Conservation (phyloP, 441 rosid species). For the Mallotus repandus region DNA sequence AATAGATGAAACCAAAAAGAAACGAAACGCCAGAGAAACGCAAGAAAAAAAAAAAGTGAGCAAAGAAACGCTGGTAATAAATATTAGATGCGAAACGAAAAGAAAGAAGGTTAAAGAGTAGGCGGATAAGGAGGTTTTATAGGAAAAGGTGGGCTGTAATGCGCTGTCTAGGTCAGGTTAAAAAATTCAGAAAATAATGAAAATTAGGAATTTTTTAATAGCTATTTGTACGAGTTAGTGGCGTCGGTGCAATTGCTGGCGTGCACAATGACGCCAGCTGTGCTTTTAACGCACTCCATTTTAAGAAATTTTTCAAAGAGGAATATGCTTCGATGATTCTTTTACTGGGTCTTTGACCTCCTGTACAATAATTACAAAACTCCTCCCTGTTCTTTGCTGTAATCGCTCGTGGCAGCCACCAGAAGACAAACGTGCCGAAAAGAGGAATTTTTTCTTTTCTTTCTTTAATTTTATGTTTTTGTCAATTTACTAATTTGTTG, state of each 20-base stretch:
- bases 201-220: background rate
- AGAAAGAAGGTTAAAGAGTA: constrained; percentile 12
- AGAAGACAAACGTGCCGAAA: too few species aligned
- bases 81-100: background rate
- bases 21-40: background rate
- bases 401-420: too few species aligned
- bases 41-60: background rate
- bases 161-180: background rate
- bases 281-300: background rate
- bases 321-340: constrained; percentile 17
- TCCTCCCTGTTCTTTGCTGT: too few species aligned
- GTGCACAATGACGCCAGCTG: constrained; percentile 41
- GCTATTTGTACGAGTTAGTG: constrained; percentile 9
- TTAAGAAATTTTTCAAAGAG: too few species aligned
- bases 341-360: background rate
- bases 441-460: too few species aligned
- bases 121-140: constrained; percentile 18
- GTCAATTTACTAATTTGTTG: too few species aligned
- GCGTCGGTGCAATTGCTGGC: constrained; percentile 39
- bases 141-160: constrained; percentile 20
- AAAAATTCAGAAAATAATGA: background rate
- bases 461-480: too few species aligned
- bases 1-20: background rate
- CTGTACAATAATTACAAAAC: too few species aligned
- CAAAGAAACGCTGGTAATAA: background rate